A percentile compares a stretch with the other conserved stretches of the same genome.
These are phyloP conservation scores for Diaporthe australafricana DNA, from an alignment of 2,329 filamentous ascomycete genomes.

Conservation along the genomic window DNA sequence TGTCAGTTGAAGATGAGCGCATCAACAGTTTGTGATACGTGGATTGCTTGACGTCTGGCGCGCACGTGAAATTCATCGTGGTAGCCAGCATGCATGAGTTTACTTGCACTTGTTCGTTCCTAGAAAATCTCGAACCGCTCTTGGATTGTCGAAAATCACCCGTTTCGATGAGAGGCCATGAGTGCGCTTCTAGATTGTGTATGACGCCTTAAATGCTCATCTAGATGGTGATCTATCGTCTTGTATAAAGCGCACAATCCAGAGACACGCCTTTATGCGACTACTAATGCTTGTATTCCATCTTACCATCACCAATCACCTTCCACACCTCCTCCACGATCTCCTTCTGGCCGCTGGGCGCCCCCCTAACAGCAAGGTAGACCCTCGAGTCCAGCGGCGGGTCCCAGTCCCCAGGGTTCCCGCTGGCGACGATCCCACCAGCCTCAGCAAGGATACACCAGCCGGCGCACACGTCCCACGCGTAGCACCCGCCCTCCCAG, in stretches of 20 bases:
- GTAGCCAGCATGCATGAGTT: too few species aligned
- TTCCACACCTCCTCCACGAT: conserved; percentile 74
- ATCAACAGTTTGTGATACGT: too few species aligned
- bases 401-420: conserved; percentile 80
- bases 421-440: conserved; percentile 77
- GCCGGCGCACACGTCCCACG: conserved; percentile 86
- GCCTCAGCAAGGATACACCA: conserved; percentile 83
- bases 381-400: conserved; percentile 67
- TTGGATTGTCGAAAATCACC: too few species aligned
- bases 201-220: neutral
- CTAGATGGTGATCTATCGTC: neutral
- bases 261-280: neutral
- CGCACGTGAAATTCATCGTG: too few species aligned
- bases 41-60: too few species aligned
- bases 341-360: conserved; percentile 69
- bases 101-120: neutral
- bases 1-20: too few species aligned
- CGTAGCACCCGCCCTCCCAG: conserved; percentile 88
- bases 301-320: conserved; percentile 64
- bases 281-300: conserved; percentile 56
- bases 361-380: conserved; percentile 73
- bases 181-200: neutral
- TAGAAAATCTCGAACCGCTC: neutral
- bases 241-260: neutral
- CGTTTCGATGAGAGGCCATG: neutral